Base-by-base conservation (phyloP, 164 flowering plant genomes). In the Stephania yunnanensis region DNA sequence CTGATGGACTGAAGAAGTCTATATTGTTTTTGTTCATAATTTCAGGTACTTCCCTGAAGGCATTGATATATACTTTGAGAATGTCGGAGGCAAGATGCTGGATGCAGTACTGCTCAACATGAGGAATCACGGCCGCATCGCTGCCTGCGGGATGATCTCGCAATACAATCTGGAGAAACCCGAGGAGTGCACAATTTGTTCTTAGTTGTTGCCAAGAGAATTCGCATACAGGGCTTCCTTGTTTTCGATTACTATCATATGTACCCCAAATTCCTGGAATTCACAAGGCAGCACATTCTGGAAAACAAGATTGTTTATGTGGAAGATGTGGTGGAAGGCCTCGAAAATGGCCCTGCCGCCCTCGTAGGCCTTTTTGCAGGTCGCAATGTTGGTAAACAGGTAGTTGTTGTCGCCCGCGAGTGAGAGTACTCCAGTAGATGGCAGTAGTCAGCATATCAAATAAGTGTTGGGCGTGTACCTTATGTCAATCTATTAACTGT, bases 1-100 rank as follows among this genome's bases (percentile, higher is more conserved):
- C 12, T 48, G 13, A 48, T 48, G 10, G 10, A 48, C 13, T 8
- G 11, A 48, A 12, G 11, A 48, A 48, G 13, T 48, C 53, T 7
- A 8, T 48, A 12, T 12, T 48, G 53, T 8, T 12, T 48, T 8
- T 48, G 53, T 1, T 8, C 4, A 48, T 8, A 9, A 46, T 70
- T 10, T 29, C 73, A 83, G 84, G 81, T 76, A 69, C 42, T 83
- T 83, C 15, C 86, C 84, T 0, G 70, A 79, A 45, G 86, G 80
- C 29, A 82, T 82, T 5, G 82, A 82, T 67, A 78, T 83, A 8
- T 83, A 83, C 80, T 84, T 80, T 19, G 84, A 86, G 70, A 82
- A 82, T 73, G 87, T 84, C 10, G 86, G 85, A 10, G 88, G 87
- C 0, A 73, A 79, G 65, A 86, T 82, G 87, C 83, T 86, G 5